Evolutionary conservation across 129 eudicot genomes (phyloP).

Genomic region (Escallonia rubra): DNA sequence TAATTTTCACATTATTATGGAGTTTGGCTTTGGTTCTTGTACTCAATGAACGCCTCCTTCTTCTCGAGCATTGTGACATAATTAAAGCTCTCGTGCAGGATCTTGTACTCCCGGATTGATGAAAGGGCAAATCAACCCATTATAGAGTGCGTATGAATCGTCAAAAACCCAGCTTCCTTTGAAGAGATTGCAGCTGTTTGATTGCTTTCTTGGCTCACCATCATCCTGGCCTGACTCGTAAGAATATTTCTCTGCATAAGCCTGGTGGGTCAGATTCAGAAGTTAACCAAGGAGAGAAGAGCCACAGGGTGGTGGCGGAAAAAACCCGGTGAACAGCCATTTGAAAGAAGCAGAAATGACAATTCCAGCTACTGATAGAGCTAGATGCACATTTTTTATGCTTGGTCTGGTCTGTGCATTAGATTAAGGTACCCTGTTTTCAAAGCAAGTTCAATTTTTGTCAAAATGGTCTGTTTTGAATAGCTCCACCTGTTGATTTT

Average conservation of each 20-base stretch:
- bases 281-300: slow-evolving; percentile 3
- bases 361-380: no score
- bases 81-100: no score
- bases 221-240: not conserved
- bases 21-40: no score
- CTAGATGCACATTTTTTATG: no score
- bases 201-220: not conserved
- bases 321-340: not conserved
- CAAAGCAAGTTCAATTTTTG: no score
- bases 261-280: not conserved
- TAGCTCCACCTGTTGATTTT: no score
- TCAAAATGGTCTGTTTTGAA: no score
- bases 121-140: slow-evolving; percentile 34
- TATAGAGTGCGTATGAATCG: slow-evolving; percentile 33
- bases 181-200: slow-evolving; percentile 28
- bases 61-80: no score
- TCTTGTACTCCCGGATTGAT: slow-evolving; percentile 15
- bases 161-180: slow-evolving; percentile 47
- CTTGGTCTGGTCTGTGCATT: no score
- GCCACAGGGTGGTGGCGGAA: not conserved
- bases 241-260: not conserved
- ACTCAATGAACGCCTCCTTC: no score
- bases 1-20: no score
- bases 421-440: no score
- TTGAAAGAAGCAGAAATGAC: not conserved